A percentile compares a stretch with the other conserved stretches of the same genome.
Conservation (phyloP, 2,329 filamentous ascomycete species). For the Cladophialophora yegresii region DNA sequence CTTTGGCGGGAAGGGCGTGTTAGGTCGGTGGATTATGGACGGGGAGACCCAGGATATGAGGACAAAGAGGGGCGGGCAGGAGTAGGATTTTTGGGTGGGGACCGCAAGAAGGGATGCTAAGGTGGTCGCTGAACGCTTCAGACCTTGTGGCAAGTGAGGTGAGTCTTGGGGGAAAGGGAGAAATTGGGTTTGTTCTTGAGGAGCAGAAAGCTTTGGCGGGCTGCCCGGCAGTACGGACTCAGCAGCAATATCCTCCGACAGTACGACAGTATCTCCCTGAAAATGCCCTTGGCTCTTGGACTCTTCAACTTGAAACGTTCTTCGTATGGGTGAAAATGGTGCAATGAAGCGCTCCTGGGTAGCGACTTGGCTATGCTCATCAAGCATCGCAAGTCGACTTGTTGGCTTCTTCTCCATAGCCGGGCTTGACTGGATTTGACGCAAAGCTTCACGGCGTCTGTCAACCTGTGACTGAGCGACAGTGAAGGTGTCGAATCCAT, state of each 20-base stretch:
- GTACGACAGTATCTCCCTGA: not conserved
- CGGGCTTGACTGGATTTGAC: constrained; percentile 13
- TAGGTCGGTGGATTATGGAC: constrained; percentile 33
- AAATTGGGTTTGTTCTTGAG: not conserved
- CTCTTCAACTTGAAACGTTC: not conserved
- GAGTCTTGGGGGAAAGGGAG: not conserved
- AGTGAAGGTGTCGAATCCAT: constrained; percentile 27
- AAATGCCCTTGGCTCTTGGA: not conserved
- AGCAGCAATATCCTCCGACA: not conserved
- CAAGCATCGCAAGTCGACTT: not conserved
- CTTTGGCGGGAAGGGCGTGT: constrained; percentile 37
- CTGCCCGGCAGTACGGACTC: not conserved
- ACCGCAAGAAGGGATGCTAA: constrained; percentile 32
- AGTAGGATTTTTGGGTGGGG: constrained; percentile 32
- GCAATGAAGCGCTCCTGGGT: not conserved
- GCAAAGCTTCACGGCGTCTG: constrained; percentile 26
- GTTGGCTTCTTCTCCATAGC: not conserved
- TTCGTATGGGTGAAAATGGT: not conserved
- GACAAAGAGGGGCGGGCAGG: constrained; percentile 37
- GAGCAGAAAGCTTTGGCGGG: not conserved
- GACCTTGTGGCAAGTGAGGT: constrained; percentile 2
- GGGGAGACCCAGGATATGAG: constrained; percentile 39
- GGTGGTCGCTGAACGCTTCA: constrained; percentile 28
- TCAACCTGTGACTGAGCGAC: constrained; percentile 22
- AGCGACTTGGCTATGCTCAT: not conserved